Evolutionary conservation across 192 early-diverging fungal species (phyloP).

Genomic region (Gaertneriomyces sp.): DNA sequence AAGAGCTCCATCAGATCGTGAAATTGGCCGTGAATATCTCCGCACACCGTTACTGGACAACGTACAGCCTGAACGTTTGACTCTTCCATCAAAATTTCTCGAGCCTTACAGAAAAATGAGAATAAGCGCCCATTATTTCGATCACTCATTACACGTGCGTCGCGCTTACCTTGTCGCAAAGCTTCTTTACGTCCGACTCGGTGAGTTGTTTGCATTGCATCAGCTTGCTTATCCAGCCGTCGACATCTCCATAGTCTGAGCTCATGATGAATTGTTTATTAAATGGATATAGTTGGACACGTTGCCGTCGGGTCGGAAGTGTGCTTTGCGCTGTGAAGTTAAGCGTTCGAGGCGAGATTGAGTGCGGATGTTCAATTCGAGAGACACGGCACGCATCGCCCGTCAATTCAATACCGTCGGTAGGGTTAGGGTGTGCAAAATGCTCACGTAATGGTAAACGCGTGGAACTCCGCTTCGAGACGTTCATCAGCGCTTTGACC

Average conservation of each 20-base stretch:
- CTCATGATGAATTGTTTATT: conserved; percentile 3
- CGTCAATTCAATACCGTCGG: too few species aligned
- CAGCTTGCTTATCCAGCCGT: conserved; percentile 87
- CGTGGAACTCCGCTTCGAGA: too few species aligned
- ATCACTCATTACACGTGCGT: conserved; percentile 1
- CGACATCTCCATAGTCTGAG: conserved; percentile 60
- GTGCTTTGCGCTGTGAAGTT: too few species aligned
- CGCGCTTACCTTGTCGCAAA: conserved; percentile 89
- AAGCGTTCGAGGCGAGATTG: too few species aligned
- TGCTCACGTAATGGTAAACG: too few species aligned
- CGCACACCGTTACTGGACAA: conserved; percentile 95
- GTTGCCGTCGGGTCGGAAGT: too few species aligned
- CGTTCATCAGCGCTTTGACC: too few species aligned
- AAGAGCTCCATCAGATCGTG: conserved; percentile 94
- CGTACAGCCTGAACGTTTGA: conserved; percentile 95
- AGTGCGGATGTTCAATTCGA: too few species aligned
- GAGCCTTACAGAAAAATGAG: conserved; percentile 58
- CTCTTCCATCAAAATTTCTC: conserved; percentile 93
- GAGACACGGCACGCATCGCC: too few species aligned
- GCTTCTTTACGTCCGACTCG: conserved; percentile 89
- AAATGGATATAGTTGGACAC: too few species aligned
- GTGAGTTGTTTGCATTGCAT: conserved; percentile 93
- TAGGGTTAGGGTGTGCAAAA: too few species aligned
- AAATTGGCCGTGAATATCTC: conserved; percentile 98
- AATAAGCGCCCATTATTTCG: conserved; percentile 6